phyloP scores from a whole-genome alignment of 2,329 filamentous ascomycete species.

The Verticillium dahliae region DNA sequence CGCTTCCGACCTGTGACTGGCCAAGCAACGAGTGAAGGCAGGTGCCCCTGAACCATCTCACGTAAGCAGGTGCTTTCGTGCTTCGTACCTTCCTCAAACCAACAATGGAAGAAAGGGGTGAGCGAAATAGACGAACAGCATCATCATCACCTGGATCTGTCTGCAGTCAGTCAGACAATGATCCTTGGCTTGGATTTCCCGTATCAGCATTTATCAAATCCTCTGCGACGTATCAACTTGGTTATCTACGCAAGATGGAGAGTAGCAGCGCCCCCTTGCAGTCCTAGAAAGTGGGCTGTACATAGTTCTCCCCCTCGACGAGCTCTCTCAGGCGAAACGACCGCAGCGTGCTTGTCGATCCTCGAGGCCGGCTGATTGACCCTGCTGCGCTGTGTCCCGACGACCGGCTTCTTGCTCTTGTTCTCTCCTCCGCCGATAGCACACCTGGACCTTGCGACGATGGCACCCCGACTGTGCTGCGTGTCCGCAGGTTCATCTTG shows the following conservation, averaged over 20 bases:
- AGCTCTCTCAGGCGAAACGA: conserved; percentile 14
- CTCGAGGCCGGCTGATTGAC: conserved; percentile 5
- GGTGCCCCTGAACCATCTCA: not conserved
- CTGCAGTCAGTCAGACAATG: not conserved
- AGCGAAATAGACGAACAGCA: not conserved
- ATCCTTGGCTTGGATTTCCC: too few relatives aligned
- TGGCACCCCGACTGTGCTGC: conserved; percentile 12
- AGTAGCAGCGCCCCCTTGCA: not conserved
- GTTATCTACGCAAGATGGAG: not conserved
- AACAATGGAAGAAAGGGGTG: too few relatives aligned
- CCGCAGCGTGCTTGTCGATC: conserved; percentile 13
- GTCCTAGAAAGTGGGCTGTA: not conserved
- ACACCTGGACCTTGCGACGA: conserved; percentile 8
- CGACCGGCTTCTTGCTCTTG: not conserved
- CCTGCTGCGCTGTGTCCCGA: conserved; percentile 3
- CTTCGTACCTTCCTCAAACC: too few relatives aligned
- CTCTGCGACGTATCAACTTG: not conserved
- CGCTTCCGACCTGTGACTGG: too few relatives aligned
- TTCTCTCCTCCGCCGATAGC: not conserved
- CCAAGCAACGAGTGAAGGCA: not conserved
- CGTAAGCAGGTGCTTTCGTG: not conserved
- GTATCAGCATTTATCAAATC: not conserved
- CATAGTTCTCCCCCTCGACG: conserved; percentile 7
- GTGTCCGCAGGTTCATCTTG: conserved; percentile 24
- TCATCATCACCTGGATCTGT: not conserved